Conservation (phyloP, 2,329 filamentous ascomycete species). For the Stenocarpella maydis region DNA sequence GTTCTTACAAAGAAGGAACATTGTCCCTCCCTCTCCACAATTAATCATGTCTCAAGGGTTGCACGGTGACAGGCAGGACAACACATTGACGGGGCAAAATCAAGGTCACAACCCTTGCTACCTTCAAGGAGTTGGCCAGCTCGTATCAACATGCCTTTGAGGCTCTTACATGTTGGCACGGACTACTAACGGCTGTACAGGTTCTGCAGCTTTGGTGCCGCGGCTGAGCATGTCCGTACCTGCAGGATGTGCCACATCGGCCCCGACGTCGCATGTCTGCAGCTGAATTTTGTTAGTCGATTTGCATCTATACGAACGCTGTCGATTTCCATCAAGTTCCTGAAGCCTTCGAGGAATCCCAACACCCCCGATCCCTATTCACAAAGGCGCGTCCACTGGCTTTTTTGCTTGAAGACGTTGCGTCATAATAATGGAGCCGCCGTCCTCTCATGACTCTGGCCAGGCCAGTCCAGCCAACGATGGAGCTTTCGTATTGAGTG, state of each 20-base stretch:
- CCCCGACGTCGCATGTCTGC: background rate
- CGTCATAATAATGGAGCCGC: slow-evolving; percentile 25
- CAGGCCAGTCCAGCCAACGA: slow-evolving; percentile 18
- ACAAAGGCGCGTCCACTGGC: background rate
- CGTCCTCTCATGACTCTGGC: slow-evolving; percentile 11
- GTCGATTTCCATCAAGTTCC: slow-evolving; percentile 1
- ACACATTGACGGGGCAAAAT: slow-evolving; percentile 20
- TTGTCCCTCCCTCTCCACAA: slow-evolving; percentile 24
- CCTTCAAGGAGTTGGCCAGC: slow-evolving; percentile 24
- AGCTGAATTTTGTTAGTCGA: slow-evolving; percentile 10
- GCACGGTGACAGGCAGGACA: slow-evolving; percentile 23
- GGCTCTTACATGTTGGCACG: slow-evolving; percentile 13
- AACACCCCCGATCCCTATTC: background rate
- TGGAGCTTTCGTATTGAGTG: slow-evolving; percentile 28
- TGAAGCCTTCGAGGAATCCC: background rate
- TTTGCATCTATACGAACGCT: slow-evolving; percentile 2
- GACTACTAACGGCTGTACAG: background rate
- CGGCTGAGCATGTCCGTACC: slow-evolving; percentile 27
- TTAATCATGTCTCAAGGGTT: slow-evolving; percentile 22
- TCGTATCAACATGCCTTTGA: slow-evolving; percentile 14
- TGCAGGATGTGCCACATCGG: slow-evolving; percentile 1
- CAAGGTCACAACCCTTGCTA: slow-evolving; percentile 26
- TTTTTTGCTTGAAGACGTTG: slow-evolving; percentile 15
- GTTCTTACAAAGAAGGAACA: slow-evolving; percentile 23
- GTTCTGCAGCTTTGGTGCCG: background rate